phyloP scores from a whole-genome alignment of 129 eudicot genomes.

The Flaveria ramosissima region DNA sequence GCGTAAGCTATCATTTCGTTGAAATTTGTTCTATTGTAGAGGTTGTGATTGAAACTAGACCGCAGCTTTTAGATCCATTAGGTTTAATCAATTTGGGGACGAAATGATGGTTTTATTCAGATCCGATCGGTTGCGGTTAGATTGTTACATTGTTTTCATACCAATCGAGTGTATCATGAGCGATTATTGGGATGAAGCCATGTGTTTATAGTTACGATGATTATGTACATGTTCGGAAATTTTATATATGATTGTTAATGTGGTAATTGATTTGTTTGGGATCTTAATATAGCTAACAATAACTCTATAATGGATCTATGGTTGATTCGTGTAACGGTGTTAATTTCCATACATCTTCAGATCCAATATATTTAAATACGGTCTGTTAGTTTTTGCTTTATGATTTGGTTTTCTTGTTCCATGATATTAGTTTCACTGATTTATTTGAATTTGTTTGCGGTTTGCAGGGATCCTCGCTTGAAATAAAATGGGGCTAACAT shows the following conservation, averaged over 20 bases:
- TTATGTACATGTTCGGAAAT: slow-evolving; percentile 13
- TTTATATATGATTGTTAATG: background rate
- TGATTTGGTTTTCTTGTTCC: background rate
- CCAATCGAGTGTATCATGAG: background rate
- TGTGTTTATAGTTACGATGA: background rate
- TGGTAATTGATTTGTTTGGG: background rate
- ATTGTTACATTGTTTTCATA: slow-evolving; percentile 16
- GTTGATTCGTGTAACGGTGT: slow-evolving; percentile 18
- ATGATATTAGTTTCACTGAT: background rate
- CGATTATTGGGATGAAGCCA: background rate
- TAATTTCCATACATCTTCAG: slow-evolving; percentile 18
- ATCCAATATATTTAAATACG: slow-evolving; percentile 19
- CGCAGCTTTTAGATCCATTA: slow-evolving; percentile 4
- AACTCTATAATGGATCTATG: slow-evolving; percentile 13
- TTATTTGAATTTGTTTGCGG: slow-evolving; percentile 12
- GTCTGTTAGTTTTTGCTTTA: background rate
- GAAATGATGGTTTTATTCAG: slow-evolving; percentile 18
- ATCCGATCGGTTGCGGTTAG: slow-evolving; percentile 12
- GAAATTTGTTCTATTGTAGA: background rate
- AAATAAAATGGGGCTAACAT: slow-evolving; percentile 83
- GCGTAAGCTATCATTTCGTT: background rate
- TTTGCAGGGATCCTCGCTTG: slow-evolving; percentile 47
- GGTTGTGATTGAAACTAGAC: slow-evolving; percentile 4
- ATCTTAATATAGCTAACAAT: background rate
- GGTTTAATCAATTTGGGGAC: slow-evolving; percentile 6